phyloP scores from a whole-genome alignment of 192 early-diverging fungal species.

The Spizellomyces sp. region DNA sequence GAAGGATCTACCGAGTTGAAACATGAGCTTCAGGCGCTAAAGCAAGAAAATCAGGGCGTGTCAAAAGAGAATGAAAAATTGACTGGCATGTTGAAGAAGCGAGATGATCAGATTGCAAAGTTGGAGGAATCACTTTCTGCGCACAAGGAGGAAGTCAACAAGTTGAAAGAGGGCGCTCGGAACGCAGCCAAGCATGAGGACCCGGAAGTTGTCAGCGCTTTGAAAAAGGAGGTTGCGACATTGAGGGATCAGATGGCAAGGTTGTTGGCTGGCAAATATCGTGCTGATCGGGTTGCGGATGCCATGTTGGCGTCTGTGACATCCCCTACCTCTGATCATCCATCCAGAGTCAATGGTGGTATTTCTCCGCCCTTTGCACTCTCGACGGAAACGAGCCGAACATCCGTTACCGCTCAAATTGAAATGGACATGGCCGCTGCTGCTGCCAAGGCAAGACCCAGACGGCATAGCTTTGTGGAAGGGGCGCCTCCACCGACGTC shows the following conservation, averaged over 20 bases:
- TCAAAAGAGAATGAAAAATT: slow-evolving; percentile 64
- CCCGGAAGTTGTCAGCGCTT: slow-evolving; percentile 59
- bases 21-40: slow-evolving; percentile 57
- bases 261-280: slow-evolving; percentile 65
- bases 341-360: neutral
- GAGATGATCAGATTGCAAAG: slow-evolving; percentile 65
- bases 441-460: slow-evolving; percentile 32
- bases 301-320: slow-evolving; percentile 30
- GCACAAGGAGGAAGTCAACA: slow-evolving; percentile 68
- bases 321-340: slow-evolving; percentile 9
- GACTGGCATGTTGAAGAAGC: slow-evolving; percentile 56
- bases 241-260: slow-evolving; percentile 73
- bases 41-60: slow-evolving; percentile 58
- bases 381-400: slow-evolving; percentile 2
- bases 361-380: neutral
- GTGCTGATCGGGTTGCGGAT: slow-evolving; percentile 53
- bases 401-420: slow-evolving; percentile 28
- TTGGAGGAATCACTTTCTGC: slow-evolving; percentile 55
- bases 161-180: slow-evolving; percentile 52
- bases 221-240: slow-evolving; percentile 71
- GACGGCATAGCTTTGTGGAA: slow-evolving; percentile 32
- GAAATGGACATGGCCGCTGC: slow-evolving; percentile 36
- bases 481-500: slow-evolving; percentile 9
- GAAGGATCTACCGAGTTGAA: slow-evolving; percentile 63
- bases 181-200: slow-evolving; percentile 56